A percentile compares a stretch with the other conserved stretches of the same genome.
Evolutionary conservation across 2,329 filamentous ascomycete species (phyloP).

Genomic region (Xylaria sp.): DNA sequence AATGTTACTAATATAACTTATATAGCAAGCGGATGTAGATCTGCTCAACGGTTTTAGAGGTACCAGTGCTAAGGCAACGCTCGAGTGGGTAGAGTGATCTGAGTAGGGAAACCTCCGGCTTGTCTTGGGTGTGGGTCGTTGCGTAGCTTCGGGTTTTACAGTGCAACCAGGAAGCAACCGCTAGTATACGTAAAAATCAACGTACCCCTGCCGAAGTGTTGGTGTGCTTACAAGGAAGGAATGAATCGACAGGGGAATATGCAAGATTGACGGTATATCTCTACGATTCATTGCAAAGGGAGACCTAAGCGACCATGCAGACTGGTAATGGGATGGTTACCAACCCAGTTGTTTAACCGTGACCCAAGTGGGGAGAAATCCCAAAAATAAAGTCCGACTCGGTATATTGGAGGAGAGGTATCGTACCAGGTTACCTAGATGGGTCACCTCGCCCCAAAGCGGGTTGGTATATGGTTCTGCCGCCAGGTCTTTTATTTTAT

Average conservation of each 20-base stretch:
- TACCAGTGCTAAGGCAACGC: background rate
- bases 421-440: too few species aligned
- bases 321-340: background rate
- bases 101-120: background rate
- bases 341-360: background rate
- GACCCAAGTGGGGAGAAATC: background rate
- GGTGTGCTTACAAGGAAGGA: background rate
- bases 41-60: background rate
- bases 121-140: background rate
- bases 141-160: background rate
- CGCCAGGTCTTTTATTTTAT: background rate
- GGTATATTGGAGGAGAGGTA: background rate
- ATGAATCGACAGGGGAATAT: background rate
- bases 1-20: too few species aligned
- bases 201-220: background rate
- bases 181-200: background rate
- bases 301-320: background rate
- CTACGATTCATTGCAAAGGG: background rate
- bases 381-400: background rate
- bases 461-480: background rate
- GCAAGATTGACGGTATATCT: background rate
- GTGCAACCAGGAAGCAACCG: background rate
- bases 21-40: background rate
- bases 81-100: background rate
- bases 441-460: background rate